A percentile compares a stretch with the other conserved stretches of the same genome.
These are phyloP conservation scores for Pyricularia grisea DNA, from an alignment of 2,329 filamentous ascomycete species.

Conservation along the genomic window DNA sequence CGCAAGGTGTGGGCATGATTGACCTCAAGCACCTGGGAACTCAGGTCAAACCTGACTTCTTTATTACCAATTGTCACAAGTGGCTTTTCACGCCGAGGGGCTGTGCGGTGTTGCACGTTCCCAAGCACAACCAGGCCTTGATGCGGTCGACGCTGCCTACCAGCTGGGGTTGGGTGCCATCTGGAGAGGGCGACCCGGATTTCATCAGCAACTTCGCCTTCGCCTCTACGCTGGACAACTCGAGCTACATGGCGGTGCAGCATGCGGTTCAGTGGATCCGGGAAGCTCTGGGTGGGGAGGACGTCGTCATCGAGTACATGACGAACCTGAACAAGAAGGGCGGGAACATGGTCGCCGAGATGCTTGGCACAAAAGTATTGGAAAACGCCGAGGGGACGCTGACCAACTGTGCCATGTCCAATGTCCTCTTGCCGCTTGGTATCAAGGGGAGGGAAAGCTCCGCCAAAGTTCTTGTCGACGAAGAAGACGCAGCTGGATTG, in stretches of 20 bases:
- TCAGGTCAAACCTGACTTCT: slow-evolving; percentile 69
- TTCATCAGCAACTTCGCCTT: slow-evolving; percentile 70
- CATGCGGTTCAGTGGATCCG: slow-evolving; percentile 63
- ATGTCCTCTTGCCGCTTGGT: slow-evolving; percentile 62
- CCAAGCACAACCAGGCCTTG: slow-evolving; percentile 63
- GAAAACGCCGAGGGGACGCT: slow-evolving; percentile 55
- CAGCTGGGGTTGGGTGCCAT: slow-evolving; percentile 65
- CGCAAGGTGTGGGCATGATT: slow-evolving; percentile 77
- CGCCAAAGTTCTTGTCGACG: slow-evolving; percentile 14
- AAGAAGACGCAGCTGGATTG: slow-evolving; percentile 25
- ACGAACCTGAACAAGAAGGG: slow-evolving; percentile 54
- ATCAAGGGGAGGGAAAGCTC: slow-evolving; percentile 8
- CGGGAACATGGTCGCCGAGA: slow-evolving; percentile 47
- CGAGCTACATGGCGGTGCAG: slow-evolving; percentile 62
- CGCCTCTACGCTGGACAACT: slow-evolving; percentile 64
- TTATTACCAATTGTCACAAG: slow-evolving; percentile 81
- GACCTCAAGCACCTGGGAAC: slow-evolving; percentile 49
- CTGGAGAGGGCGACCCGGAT: slow-evolving; percentile 34
- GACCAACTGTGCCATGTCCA: slow-evolving; percentile 60
- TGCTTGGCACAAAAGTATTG: slow-evolving; percentile 61
- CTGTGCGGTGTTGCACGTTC: slow-evolving; percentile 74
- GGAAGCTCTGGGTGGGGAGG: slow-evolving; percentile 64
- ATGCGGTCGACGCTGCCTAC: slow-evolving; percentile 70
- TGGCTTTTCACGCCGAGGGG: slow-evolving; percentile 79
- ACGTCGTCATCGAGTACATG: slow-evolving; percentile 55